Base-by-base conservation (phyloP, 1,284 basidiomycete genomes). In the Caloboletus firmus region DNA sequence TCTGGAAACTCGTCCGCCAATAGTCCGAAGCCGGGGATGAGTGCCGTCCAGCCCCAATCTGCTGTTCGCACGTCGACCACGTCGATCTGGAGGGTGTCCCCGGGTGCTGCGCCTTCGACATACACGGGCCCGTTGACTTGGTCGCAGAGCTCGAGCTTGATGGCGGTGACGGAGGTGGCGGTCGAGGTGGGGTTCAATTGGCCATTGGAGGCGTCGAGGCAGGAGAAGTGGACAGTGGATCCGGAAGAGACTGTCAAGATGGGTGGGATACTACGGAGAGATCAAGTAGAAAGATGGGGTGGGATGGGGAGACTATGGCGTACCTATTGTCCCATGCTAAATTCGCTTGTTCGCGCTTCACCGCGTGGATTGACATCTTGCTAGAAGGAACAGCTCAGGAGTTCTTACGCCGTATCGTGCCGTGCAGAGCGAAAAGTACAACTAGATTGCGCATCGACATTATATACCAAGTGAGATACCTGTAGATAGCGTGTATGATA, bases 191-290 rank as follows among this genome's bases (percentile, higher is more conserved):
- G 61, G 0, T 72, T 78, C 54, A 85, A 74, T 64, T 84, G 81
- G 10, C 82, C 82, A 57, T 84, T 84, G 18, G 82, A 83, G 0
- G 78, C 82, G 59, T 85, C 83, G 28, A 82, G 74, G 58, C 83
- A 85, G 62, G 82, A 80, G 60, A 85, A 83, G 10, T 73, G 73
- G 52, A 85, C 71, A 4, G 73, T 78, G 7, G 80, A 78, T 7
- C 82, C 82, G 0, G 83, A 84, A 45, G 76, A 57, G 44, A 85
- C 63, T 26, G 63, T 74, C 22, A 82, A 57, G 12, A 75, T 74
- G 0, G 82, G 83, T 13, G 73, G 71, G 40, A 84, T 79, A 58
- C 82, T 84, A 47, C 10, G 39, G 13, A 13, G 18, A 37, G 22
- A 37, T 41, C 45, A 30, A 15, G 10, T 39, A 20, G 15, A 40